A percentile compares a stretch with the other conserved stretches of the same genome.
These are phyloP conservation scores for Turritis glabra DNA, from an alignment of 345 rosid species.

Conservation along the genomic window DNA sequence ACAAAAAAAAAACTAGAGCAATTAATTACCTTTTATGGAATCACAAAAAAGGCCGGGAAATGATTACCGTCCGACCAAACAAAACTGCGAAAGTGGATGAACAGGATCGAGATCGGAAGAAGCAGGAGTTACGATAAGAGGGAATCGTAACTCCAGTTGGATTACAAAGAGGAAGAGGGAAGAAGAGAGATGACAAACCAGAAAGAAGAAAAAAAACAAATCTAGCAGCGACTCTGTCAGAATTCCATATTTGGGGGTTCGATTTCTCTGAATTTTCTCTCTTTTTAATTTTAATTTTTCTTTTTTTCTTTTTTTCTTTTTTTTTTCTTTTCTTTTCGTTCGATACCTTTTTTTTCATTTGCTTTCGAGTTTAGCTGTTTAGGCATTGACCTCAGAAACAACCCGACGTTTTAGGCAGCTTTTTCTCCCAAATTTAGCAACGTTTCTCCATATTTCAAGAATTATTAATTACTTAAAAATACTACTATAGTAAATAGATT, in stretches of 20 bases:
- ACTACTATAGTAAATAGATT: background rate
- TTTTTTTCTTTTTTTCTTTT: background rate
- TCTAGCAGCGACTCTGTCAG: constrained; percentile 37
- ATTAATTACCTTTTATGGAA: constrained; percentile 24
- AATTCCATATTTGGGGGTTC: constrained; percentile 38
- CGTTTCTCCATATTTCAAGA: constrained; percentile 19
- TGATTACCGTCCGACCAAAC: background rate
- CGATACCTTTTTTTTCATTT: constrained; percentile 11
- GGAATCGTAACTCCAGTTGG: constrained; percentile 42
- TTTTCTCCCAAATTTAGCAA: constrained; percentile 40
- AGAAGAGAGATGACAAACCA: constrained; percentile 30
- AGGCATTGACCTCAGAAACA: constrained; percentile 40
- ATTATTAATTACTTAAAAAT: background rate
- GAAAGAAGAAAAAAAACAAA: background rate
- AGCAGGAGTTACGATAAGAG: constrained; percentile 40
- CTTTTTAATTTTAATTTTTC: background rate
- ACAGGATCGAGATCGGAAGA: constrained; percentile 36
- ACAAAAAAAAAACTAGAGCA: background rate
- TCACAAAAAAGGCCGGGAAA: background rate
- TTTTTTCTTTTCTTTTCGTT: background rate
- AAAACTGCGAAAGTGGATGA: background rate
- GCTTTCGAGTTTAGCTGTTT: constrained; percentile 39
- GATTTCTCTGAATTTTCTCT: constrained; percentile 29
- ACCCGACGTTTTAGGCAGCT: constrained; percentile 40
- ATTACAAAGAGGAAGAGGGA: constrained; percentile 12